Base-by-base conservation (phyloP, 1,284 basidiomycete genomes). In the Ustilago esculenta region DNA sequence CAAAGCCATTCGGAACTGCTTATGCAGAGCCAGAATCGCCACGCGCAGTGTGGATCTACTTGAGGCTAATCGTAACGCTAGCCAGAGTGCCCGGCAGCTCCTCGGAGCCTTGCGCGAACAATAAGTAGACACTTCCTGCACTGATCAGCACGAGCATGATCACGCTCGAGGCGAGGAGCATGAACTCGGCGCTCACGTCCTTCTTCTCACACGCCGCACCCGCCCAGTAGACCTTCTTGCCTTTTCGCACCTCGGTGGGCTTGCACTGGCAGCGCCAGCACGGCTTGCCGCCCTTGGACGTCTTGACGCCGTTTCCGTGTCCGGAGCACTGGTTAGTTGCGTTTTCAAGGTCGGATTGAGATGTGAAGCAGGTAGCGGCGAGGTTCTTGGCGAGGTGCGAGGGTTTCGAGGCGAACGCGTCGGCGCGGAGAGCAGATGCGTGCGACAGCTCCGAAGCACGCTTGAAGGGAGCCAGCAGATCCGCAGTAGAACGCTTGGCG, bases 171-270 rank as follows among this genome's bases (percentile, higher is more conserved):
- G 51, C 59, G 18, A 80, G 32, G 23, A 80, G 63, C 14, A 76
- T 57, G 51, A 75, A 75, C 32, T 73, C 67, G 20, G 70, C 56
- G 32, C 64, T 65, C 5, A 72, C 49, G 45, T 80, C 78, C 57
- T 73, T 63, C 58, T 79, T 80, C 67, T 80, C 73, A 49, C 78
- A 80, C 17, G 78, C 78, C 2, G 66, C 59, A 17, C 78, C 78
- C 0, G 75, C 67, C 74, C 74, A 80, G 50, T 72, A 53, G 2
- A 48, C 54, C 36, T 59, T 69, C 20, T 65, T 59, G 17, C 69
- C 68, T 41, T 56, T 51, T 21, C 56, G 55, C 34, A 50, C 49
- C 41, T 69, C 63, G 6, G 65, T 75, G 1, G 58, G n/a, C 27
- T 52, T 40, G 66, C 79, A 81, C 41, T 67, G 45, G 66, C 79